Evolutionary conservation across 768 basidiomycete genomes (phyloP).

Genomic region (Boletus eberwhitei): DNA sequence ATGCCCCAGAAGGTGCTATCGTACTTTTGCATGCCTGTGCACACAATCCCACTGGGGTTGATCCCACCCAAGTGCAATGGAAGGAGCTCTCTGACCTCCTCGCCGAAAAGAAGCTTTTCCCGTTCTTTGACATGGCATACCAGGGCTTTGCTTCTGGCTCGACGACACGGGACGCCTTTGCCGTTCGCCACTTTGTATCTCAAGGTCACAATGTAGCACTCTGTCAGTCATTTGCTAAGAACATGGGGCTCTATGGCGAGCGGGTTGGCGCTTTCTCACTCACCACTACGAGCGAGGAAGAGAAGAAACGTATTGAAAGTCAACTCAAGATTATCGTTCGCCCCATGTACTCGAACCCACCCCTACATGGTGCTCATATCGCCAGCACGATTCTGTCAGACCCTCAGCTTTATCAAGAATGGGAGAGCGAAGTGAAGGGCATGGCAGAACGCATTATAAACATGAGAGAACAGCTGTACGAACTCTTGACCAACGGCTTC

Average conservation of each 20-base stretch:
- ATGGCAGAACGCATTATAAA: conserved; percentile 95
- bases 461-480: conserved; percentile 85
- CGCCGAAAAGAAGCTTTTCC: conserved; percentile 88
- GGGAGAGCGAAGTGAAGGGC: conserved; percentile 89
- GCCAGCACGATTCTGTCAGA: conserved; percentile 81
- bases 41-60: conserved; percentile 98
- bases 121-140: conserved; percentile 99
- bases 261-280: conserved; percentile 97
- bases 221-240: conserved; percentile 97
- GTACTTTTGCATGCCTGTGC: conserved; percentile 96
- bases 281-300: conserved; percentile 61
- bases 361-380: conserved; percentile 83
- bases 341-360: conserved; percentile 98
- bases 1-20: conserved; percentile 73
- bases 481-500: conserved; percentile 68
- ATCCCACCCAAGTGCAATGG: conserved; percentile 94
- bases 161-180: conserved; percentile 87
- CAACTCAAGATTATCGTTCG: conserved; percentile 95
- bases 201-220: conserved; percentile 89
- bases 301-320: conserved; percentile 84
- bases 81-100: conserved; percentile 81
- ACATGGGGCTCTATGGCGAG: conserved; percentile 98
- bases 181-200: conserved; percentile 89
- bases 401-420: conserved; percentile 72
- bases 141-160: conserved; percentile 97